Conservation (phyloP, 805 yeast genomes). For the Metschnikowia anglica region DNA sequence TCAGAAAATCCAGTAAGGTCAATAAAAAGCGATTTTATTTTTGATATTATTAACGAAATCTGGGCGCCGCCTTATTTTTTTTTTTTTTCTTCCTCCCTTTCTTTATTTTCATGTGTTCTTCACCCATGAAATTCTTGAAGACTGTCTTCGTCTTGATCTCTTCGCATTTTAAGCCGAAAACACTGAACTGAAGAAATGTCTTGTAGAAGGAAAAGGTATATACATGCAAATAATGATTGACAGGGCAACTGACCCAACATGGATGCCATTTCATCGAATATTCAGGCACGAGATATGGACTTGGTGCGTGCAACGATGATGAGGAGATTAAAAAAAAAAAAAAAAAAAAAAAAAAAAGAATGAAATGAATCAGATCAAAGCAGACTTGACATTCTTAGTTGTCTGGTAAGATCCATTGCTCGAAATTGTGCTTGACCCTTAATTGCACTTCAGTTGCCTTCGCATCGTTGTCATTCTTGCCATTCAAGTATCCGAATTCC, state of each 20-base stretch:
- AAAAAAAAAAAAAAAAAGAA: conserved; percentile 11
- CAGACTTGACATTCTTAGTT: conserved; percentile 9
- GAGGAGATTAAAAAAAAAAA: conserved; percentile 12
- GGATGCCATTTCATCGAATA: neutral
- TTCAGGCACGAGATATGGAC: neutral
- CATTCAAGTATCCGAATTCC: conserved; percentile 44
- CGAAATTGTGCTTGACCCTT: conserved; percentile 57
- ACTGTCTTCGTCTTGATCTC: neutral
- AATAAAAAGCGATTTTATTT: no score
- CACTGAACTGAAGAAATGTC: no score
- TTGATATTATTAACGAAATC: no score
- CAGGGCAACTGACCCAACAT: neutral
- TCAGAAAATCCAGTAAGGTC: no score
- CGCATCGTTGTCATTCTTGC: conserved; percentile 28
- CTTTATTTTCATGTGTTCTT: neutral
- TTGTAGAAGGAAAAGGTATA: conserved; percentile 8
- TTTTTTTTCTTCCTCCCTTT: neutral
- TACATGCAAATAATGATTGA: conserved; percentile 12
- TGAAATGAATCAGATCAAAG: neutral
- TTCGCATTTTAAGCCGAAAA: no score
- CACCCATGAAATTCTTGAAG: neutral
- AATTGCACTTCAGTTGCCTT: conserved; percentile 51
- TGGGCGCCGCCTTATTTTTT: neutral
- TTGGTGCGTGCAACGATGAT: neutral
- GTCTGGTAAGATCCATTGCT: conserved; percentile 67